phyloP scores from a whole-genome alignment of 2,329 filamentous ascomycete genomes.

The Cladorrhinum sp. region DNA sequence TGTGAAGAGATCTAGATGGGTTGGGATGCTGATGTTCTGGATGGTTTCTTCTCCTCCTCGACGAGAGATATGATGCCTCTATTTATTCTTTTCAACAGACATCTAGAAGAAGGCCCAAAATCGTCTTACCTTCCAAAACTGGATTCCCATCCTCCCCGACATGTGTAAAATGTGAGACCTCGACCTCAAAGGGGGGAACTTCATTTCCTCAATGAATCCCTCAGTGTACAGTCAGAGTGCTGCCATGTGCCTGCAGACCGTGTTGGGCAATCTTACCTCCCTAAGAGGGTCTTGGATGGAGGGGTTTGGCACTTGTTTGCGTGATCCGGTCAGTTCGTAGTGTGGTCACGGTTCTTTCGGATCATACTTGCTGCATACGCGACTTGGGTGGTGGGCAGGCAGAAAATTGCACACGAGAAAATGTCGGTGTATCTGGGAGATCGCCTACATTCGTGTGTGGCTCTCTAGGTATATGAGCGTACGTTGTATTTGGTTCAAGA shows the following conservation, averaged over 20 bases:
- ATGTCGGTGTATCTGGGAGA: neutral
- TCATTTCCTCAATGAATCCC: slow-evolving; percentile 4
- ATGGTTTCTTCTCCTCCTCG: neutral
- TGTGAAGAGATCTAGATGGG: slow-evolving; percentile 1
- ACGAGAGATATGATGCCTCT: slow-evolving; percentile 2
- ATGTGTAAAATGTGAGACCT: slow-evolving; percentile 11
- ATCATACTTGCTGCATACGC: neutral
- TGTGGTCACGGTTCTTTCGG: slow-evolving; percentile 10
- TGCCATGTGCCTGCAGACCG: slow-evolving; percentile 1
- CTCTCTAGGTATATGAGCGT: neutral
- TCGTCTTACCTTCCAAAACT: slow-evolving; percentile 18
- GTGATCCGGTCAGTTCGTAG: slow-evolving; percentile 20
- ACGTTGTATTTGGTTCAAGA: neutral
- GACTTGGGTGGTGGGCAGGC: neutral
- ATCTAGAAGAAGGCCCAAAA: neutral
- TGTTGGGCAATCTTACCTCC: slow-evolving; percentile 16
- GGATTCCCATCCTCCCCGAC: slow-evolving; percentile 4
- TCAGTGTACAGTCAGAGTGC: neutral
- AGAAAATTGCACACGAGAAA: neutral
- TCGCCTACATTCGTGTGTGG: neutral
- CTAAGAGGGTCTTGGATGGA: slow-evolving; percentile 17
- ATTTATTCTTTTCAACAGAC: slow-evolving; percentile 17
- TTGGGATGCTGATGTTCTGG: slow-evolving; percentile 1
- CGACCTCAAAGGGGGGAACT: slow-evolving; percentile 13
- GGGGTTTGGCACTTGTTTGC: slow-evolving; percentile 2